phyloP scores from a whole-genome alignment of 257 asterid species.

The Apocynum venetum region DNA sequence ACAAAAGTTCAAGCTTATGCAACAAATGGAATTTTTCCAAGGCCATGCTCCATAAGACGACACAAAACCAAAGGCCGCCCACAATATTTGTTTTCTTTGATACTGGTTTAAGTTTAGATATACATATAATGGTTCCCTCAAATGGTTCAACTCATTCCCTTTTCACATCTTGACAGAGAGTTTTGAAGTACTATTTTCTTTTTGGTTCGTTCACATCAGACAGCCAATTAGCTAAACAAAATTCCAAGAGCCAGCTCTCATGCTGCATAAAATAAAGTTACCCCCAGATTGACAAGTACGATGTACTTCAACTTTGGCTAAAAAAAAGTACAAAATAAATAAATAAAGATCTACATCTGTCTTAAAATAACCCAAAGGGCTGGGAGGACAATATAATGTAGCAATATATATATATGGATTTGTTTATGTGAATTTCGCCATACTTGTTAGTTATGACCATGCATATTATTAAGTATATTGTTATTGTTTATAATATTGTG shows the following conservation, averaged over 20 bases:
- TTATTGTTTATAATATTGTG: no score
- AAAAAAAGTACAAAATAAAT: no score
- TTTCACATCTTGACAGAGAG: not conserved
- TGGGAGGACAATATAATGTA: not conserved
- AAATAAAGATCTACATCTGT: not conserved
- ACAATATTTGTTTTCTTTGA: not conserved
- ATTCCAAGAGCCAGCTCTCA: not conserved
- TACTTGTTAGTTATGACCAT: no score
- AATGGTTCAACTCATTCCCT: not conserved
- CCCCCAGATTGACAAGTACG: slow-evolving; percentile 1
- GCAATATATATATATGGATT: no score
- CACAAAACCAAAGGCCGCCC: not conserved
- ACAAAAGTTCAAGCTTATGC: not conserved
- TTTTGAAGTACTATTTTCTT: not conserved
- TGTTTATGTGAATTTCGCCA: no score
- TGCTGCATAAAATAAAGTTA: not conserved
- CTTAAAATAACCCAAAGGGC: not conserved
- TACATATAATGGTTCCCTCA: not conserved
- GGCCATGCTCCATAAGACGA: not conserved
- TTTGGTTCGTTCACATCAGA: not conserved
- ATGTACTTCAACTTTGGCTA: not conserved
- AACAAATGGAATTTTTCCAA: not conserved
- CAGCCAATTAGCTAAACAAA: not conserved
- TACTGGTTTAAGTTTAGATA: not conserved
- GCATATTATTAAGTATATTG: no score